Percentiles rank a stretch among this genome's conserved stretches.
These are phyloP conservation scores for Sphaerulina vaccinii DNA, from an alignment of 2,329 filamentous ascomycete genomes.

Conservation along the genomic window DNA sequence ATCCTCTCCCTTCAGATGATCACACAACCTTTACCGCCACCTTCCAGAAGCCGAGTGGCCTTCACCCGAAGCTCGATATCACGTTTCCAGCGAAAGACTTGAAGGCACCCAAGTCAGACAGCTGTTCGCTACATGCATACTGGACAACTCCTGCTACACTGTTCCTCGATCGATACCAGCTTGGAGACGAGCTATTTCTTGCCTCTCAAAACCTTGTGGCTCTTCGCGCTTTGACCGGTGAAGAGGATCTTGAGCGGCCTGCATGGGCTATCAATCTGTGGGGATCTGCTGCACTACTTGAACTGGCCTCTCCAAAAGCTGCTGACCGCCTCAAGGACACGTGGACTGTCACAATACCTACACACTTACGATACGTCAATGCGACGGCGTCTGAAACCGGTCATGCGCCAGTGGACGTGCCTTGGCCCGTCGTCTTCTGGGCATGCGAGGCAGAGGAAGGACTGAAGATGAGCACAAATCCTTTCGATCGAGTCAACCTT, in stretches of 20 bases:
- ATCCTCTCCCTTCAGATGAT: constrained; percentile 48
- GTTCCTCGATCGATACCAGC: constrained; percentile 86
- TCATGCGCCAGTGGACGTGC: constrained; percentile 42
- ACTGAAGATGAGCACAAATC: constrained; percentile 69
- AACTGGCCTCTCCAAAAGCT: constrained; percentile 54
- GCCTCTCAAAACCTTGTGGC: constrained; percentile 73
- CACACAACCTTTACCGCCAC: constrained; percentile 48
- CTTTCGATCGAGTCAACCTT: constrained; percentile 81
- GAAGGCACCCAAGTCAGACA: constrained; percentile 39
- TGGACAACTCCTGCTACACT: constrained; percentile 76
- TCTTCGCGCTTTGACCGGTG: constrained; percentile 67
- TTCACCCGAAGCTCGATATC: constrained; percentile 79
- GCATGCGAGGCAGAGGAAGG: constrained; percentile 70
- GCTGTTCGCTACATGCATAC: constrained; percentile 74
- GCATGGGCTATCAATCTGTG: constrained; percentile 73
- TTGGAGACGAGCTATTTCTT: constrained; percentile 73
- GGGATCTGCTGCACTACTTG: constrained; percentile 76
- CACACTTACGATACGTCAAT: constrained; percentile 79
- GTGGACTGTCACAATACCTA: constrained; percentile 71
- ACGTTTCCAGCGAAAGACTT: constrained; percentile 57
- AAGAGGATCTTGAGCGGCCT: constrained; percentile 87
- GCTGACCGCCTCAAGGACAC: constrained; percentile 8
- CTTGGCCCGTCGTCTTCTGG: constrained; percentile 88
- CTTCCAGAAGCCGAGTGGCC: constrained; percentile 71
- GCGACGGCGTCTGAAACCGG: constrained; percentile 27